phyloP scores from a whole-genome alignment of 352 stramenopile genomes.

The Thraustochytrium sp. region DNA sequence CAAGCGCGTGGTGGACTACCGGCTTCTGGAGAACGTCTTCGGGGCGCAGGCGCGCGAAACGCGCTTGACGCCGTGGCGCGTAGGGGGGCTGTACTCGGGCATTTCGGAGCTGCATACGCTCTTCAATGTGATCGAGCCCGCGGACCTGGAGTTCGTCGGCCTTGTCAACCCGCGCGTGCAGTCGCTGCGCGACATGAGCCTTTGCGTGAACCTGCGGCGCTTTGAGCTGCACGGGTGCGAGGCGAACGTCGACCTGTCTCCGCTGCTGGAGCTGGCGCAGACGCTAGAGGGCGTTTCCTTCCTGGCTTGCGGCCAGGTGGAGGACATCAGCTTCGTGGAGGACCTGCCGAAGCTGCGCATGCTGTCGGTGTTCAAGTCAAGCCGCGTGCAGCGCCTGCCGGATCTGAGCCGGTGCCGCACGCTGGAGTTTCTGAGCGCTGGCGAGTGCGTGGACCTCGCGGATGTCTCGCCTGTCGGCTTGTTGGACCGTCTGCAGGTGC shows the following conservation, averaged over 20 bases:
- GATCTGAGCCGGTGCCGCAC: background rate
- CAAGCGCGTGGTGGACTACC: conserved; percentile 6
- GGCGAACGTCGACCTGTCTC: background rate
- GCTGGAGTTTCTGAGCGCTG: conserved; percentile 11
- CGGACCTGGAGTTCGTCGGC: conserved; percentile 23
- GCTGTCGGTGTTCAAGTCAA: background rate
- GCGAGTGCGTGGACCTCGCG: background rate
- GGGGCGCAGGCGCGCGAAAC: background rate
- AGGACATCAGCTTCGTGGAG: conserved; percentile 2
- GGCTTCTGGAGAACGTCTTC: background rate
- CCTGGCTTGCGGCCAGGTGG: background rate
- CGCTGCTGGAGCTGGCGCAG: background rate
- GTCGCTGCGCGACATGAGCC: background rate
- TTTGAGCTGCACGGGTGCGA: conserved; percentile 35
- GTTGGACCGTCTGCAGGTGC: background rate
- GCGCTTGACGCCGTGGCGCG: background rate
- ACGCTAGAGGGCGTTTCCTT: conserved; percentile 5
- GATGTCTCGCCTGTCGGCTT: background rate
- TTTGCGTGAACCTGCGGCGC: background rate
- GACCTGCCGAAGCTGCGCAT: conserved; percentile 8
- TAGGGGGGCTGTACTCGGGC: background rate
- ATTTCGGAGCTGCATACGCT: background rate
- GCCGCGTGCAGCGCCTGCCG: background rate
- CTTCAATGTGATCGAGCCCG: conserved; percentile 22
- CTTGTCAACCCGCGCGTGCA: conserved; percentile 4